phyloP scores from a whole-genome alignment of 257 asterid species.

The Ilex aquifolium region DNA sequence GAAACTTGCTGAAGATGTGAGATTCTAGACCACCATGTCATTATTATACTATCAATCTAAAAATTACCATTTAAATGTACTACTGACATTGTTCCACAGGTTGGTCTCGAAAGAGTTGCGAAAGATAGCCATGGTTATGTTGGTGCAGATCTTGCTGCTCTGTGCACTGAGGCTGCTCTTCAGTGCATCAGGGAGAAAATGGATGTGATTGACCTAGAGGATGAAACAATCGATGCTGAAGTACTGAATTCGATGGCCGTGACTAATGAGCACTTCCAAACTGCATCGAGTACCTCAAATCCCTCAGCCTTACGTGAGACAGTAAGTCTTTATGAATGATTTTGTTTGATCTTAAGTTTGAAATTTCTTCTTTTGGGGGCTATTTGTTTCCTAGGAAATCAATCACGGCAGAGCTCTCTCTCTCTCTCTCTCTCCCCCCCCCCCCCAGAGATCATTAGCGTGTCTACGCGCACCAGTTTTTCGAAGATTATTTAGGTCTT shows the following conservation, averaged over 20 bases:
- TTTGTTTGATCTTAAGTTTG: neutral
- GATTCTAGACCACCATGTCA: constrained; percentile 4
- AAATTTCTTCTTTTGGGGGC: neutral
- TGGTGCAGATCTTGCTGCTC: constrained; percentile 45
- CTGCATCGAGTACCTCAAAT: constrained; percentile 36
- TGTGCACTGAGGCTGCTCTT: constrained; percentile 51
- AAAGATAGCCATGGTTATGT: constrained; percentile 49
- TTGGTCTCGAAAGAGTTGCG: constrained; percentile 45
- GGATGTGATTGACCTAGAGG: constrained; percentile 50
- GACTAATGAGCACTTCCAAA: constrained; percentile 41
- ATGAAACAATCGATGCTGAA: constrained; percentile 44
- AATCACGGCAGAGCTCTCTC: too few relatives aligned
- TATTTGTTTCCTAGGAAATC: too few relatives aligned
- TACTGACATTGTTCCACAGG: constrained; percentile 15
- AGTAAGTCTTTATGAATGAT: constrained; percentile 4
- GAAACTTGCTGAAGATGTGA: constrained; percentile 47
- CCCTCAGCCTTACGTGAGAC: constrained; percentile 60
- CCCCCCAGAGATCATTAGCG: too few relatives aligned
- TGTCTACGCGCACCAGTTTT: too few relatives aligned
- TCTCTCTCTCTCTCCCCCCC: too few relatives aligned
- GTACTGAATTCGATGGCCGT: constrained; percentile 48
- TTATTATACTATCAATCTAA: too few relatives aligned
- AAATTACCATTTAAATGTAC: neutral
- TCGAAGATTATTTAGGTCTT: too few relatives aligned
- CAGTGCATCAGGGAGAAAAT: constrained; percentile 54